Conservation (phyloP, 108 stramenopile species). For the Fragilariopsis cylindrus region DNA sequence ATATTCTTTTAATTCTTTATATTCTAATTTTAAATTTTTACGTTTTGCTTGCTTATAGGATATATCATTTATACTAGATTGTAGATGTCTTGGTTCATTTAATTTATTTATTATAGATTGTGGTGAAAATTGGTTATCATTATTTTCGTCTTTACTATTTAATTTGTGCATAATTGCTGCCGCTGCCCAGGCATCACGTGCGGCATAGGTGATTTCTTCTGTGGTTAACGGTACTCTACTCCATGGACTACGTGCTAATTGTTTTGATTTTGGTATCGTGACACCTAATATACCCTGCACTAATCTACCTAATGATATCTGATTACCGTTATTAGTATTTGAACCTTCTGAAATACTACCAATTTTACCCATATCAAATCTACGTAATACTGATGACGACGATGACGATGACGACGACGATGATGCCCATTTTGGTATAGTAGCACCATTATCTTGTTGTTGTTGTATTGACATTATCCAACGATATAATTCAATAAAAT, state of each 20-base stretch:
- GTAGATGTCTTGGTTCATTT: too few species aligned
- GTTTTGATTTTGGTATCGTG: conserved; percentile 43
- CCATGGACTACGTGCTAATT: conserved; percentile 51
- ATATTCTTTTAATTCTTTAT: too few species aligned
- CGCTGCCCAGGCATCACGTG: conserved; percentile 61
- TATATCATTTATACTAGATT: too few species aligned
- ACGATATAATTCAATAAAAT: conserved; percentile 54
- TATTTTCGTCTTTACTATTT: too few species aligned
- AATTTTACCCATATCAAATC: conserved; percentile 51
- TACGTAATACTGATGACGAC: background rate
- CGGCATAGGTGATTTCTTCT: conserved; percentile 49
- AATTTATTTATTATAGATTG: too few species aligned
- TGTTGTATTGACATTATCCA: background rate
- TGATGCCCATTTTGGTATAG: too few species aligned
- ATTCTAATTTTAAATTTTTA: too few species aligned
- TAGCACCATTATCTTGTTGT: too few species aligned
- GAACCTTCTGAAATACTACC: conserved; percentile 1
- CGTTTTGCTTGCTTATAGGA: too few species aligned
- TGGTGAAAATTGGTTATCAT: too few species aligned
- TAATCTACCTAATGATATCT: conserved; percentile 35
- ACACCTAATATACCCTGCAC: conserved; percentile 43
- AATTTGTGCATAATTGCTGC: conserved; percentile 16
- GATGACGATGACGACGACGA: background rate
- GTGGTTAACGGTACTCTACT: conserved; percentile 22
- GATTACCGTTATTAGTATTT: conserved; percentile 10